phyloP scores from a whole-genome alignment of 148 eudicot species.

The Mesembryanthemum crystallinum region DNA sequence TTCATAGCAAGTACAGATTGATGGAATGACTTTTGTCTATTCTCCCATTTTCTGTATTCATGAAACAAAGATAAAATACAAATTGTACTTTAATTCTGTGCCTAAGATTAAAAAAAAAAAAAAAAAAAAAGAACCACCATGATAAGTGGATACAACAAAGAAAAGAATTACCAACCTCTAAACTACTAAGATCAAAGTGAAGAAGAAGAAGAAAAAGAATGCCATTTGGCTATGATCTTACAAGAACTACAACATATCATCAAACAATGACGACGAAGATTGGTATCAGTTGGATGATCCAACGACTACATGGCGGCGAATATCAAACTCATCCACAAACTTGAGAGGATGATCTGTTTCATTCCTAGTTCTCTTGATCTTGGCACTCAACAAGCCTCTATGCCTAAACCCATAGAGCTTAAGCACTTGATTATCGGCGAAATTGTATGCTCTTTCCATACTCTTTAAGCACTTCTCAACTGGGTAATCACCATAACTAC shows the following conservation, averaged over 20 bases:
- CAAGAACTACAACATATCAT: constrained; percentile 9
- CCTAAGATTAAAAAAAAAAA: not conserved
- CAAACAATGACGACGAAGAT: not conserved
- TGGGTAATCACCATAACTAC: constrained; percentile 67
- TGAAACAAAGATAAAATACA: not conserved
- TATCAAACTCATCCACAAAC: constrained; percentile 46
- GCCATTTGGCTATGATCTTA: constrained; percentile 16
- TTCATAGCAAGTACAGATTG: not conserved
- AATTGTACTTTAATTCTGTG: not conserved
- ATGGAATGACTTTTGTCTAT: not conserved
- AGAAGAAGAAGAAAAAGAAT: not conserved
- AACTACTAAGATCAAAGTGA: constrained; percentile 8
- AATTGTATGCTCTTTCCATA: constrained; percentile 74
- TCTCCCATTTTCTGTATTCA: not conserved
- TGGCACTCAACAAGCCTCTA: constrained; percentile 58
- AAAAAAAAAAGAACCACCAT: not conserved
- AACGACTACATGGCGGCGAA: constrained; percentile 34
- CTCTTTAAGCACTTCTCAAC: constrained; percentile 59
- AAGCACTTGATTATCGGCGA: constrained; percentile 82
- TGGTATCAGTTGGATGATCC: constrained; percentile 12
- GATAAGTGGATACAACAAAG: constrained; percentile 2
- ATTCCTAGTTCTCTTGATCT: constrained; percentile 48
- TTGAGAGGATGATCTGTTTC: constrained; percentile 53
- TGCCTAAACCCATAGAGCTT: constrained; percentile 67
- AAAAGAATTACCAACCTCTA: constrained; percentile 5